Conservation (phyloP, 2,329 filamentous ascomycete species). For the Aspergillus tamarii region DNA sequence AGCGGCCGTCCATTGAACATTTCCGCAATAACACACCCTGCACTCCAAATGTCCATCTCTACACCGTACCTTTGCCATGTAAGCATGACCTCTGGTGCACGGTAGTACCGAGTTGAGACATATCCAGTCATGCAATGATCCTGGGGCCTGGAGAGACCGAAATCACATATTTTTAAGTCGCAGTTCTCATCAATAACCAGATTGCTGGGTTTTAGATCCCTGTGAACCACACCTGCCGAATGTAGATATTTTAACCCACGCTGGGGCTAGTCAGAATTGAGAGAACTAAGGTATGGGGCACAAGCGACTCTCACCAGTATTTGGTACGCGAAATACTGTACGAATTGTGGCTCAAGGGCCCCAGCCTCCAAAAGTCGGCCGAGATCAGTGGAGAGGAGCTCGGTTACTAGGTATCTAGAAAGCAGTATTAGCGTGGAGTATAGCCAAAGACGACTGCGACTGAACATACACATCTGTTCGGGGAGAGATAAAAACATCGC, state of each 20-base stretch:
- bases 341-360: conserved; percentile 13
- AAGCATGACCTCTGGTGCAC: conserved; percentile 12
- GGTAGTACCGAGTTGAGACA: conserved; percentile 4
- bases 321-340: conserved; percentile 3
- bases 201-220: conserved; percentile 8
- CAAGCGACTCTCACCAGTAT: neutral
- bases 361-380: conserved; percentile 91
- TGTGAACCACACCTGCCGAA: conserved; percentile 8
- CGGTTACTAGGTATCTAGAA: conserved; percentile 92
- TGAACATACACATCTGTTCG: neutral
- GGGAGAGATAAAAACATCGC: conserved; percentile 2
- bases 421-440: conserved; percentile 9
- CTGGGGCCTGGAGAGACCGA: conserved; percentile 1
- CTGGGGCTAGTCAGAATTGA: conserved; percentile 76
- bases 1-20: conserved; percentile 98
- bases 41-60: conserved; percentile 98
- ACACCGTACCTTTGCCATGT: conserved; percentile 98
- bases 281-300: neutral
- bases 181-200: conserved; percentile 8
- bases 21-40: conserved; percentile 98
- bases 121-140: conserved; percentile 76
- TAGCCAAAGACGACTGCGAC: too few species aligned
- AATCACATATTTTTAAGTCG: conserved; percentile 10
- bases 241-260: conserved; percentile 36
- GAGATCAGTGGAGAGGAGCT: conserved; percentile 92